Base-by-base conservation (phyloP, 768 basidiomycete species). In the Termitomyces sp. region DNA sequence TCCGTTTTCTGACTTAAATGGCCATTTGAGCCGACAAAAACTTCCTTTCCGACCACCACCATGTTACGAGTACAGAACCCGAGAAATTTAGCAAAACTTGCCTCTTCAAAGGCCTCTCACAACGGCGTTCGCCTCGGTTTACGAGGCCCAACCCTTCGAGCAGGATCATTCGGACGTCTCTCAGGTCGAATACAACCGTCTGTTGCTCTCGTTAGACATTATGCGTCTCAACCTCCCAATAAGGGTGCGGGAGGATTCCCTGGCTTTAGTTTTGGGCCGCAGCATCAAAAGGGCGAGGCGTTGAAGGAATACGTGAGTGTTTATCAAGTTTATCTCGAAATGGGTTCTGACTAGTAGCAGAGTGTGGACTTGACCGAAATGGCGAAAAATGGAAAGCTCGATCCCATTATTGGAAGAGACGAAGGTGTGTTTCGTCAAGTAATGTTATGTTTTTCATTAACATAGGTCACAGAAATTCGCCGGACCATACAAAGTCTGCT, bases 351-450 rank as follows among this genome's bases (percentile, higher is more conserved):
- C 22, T 36, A 7, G 32, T 25, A 23, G 35, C 55, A 92, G 90
- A 91, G 89, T 58, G 75, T 85, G 2, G 94, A 96, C 63, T 69
- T 95, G 25, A 97, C 92, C 0, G 86, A 93, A 61, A 73, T 93
- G 62, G 94, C 94, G 2, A 82, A 76, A 60, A 75, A 86, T 32
- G 94, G 94, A 27, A 94, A 94, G 66, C 74, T 96, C 2, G 94
- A 97, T 68, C 94, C 94, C 0, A 86, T 84, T 6, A 97, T 97
- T 68, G 94, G 94, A 3, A 73, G 91, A 64, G 91, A 93, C 56
- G 90, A 93, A 73, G 90, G 89, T 80, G 57, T 16, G 75, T 61
- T 22, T 27, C 27, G 31, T 5, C 4, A 23, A 5, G 22, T 7
- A 45, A 22, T 36, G n/a, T 18, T 44, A 15, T 49, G 36, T 20